phyloP scores from a whole-genome alignment of 495 filamentous ascomycete species.

The Penicillium paxilli region DNA sequence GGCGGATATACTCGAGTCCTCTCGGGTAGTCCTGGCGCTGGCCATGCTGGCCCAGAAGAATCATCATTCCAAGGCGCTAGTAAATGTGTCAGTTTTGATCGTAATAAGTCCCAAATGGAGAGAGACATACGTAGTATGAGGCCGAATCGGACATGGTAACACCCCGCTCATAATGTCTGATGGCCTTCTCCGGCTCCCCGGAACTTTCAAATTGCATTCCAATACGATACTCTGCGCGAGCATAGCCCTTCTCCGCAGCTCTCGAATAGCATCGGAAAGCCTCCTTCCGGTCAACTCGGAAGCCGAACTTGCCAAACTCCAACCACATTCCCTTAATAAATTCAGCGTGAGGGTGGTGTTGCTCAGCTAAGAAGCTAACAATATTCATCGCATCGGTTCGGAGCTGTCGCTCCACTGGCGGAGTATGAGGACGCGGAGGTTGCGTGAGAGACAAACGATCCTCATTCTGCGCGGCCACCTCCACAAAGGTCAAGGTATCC shows the following conservation, averaged over 20 bases:
- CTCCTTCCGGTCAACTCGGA: constrained; percentile 87
- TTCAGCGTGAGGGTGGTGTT: constrained; percentile 89
- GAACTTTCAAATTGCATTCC: constrained; percentile 97
- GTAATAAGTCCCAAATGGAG: neutral
- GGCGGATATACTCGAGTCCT: constrained; percentile 78
- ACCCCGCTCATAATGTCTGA: constrained; percentile 83
- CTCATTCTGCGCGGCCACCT: constrained; percentile 72
- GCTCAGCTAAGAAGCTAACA: constrained; percentile 82
- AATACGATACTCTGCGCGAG: constrained; percentile 93
- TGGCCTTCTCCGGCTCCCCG: constrained; percentile 86
- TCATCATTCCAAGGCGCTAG: constrained; percentile 93
- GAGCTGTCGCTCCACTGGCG: constrained; percentile 83
- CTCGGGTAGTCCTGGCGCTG: constrained; percentile 75
- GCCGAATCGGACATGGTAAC: constrained; percentile 80
- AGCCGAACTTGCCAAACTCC: constrained; percentile 95
- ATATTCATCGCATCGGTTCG: constrained; percentile 88
- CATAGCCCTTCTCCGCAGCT: constrained; percentile 87
- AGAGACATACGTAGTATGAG: constrained; percentile 72
- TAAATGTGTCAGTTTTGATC: neutral
- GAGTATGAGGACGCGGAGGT: constrained; percentile 70
- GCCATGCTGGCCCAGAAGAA: constrained; percentile 88
- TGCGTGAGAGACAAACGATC: constrained; percentile 63
- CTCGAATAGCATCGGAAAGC: constrained; percentile 82
- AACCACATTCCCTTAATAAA: constrained; percentile 97
- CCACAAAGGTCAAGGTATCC: constrained; percentile 86